Evolutionary conservation across 2,329 filamentous ascomycete genomes (phyloP), one percentile per base, ranked within the genome.

Genomic region (Calonectria hongkongensis): DNA sequence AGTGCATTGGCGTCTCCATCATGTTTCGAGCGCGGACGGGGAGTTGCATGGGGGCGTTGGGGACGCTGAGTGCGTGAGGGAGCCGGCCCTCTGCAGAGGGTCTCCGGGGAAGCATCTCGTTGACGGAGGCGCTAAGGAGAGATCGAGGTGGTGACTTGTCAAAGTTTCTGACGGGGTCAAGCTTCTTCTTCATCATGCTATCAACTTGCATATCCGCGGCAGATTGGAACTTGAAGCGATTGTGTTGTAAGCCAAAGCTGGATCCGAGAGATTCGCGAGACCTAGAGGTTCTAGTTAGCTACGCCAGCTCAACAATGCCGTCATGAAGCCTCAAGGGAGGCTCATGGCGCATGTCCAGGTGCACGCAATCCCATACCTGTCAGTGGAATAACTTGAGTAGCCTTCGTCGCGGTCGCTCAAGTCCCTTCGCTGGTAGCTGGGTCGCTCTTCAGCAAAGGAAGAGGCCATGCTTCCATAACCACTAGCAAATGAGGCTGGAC

Each of bases 161-260:
- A n/a, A 86, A 77, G 0, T 82, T 84, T 45, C 86, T 84, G 45
- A 86, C 81, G 1, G 86, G 85, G 70, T 90, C 86, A n/a, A 92
- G 83, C 81, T 89, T 91, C 80, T 88, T 89, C 72, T 90, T 87
- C 79, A 91, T 86, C 79, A 91, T 86, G 65, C 83, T 85, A 71
- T 85, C 87, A 72, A 88, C 87, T 66, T 90, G 87, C 16, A 87
- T 83, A 54, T 88, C 83, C 76, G 86, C 85, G 65, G 85, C 84
- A 4, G 86, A 84, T 60, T 84, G 84, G 74, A 89, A 88, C 70
- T 88, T 84, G 70, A 86, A 89, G 47, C 85, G 87, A 75, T 85
- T 87, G 76, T 89, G 88, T 73, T 87, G 86, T 68, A 88, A 83
- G 68, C 89, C 88, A 63, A 90, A 88, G n/a, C 84, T 83, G 43